A percentile compares a stretch with the other conserved stretches of the same genome.
Evolutionary conservation across 306 rosid genomes (phyloP).

Genomic region (Fagus crenata): DNA sequence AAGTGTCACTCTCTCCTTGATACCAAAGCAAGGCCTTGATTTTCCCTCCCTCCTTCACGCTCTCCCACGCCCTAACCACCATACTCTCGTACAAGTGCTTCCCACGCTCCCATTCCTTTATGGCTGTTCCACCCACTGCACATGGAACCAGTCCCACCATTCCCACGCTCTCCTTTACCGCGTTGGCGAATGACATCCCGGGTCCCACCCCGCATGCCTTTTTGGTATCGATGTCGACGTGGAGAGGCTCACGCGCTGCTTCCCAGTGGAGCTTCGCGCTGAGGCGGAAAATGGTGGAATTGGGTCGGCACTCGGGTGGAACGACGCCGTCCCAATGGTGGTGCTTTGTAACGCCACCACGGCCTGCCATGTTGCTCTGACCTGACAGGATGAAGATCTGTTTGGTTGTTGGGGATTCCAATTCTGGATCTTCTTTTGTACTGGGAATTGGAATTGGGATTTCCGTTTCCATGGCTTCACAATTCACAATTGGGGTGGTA

Average conservation of each 20-base stretch:
- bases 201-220: constrained; percentile 79
- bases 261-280: constrained; percentile 63
- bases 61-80: constrained; percentile 61
- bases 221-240: constrained; percentile 62
- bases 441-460: neutral
- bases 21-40: constrained; percentile 71
- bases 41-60: constrained; percentile 47
- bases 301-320: constrained; percentile 56
- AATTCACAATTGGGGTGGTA: too few relatives aligned
- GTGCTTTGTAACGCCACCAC: constrained; percentile 59
- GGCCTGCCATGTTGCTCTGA: constrained; percentile 93
- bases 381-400: constrained; percentile 84
- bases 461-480: constrained; percentile 25
- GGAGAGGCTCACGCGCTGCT: constrained; percentile 68
- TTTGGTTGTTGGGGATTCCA: constrained; percentile 20
- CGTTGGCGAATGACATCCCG: constrained; percentile 73
- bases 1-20: constrained; percentile 87
- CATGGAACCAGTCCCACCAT: constrained; percentile 71
- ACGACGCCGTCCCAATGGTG: constrained; percentile 69
- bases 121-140: constrained; percentile 84
- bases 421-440: neutral
- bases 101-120: constrained; percentile 93
- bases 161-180: constrained; percentile 37
- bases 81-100: constrained; percentile 63
- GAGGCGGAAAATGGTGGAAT: constrained; percentile 60